phyloP scores from a whole-genome alignment of 768 basidiomycete species.

The Crepidotus variabilis region DNA sequence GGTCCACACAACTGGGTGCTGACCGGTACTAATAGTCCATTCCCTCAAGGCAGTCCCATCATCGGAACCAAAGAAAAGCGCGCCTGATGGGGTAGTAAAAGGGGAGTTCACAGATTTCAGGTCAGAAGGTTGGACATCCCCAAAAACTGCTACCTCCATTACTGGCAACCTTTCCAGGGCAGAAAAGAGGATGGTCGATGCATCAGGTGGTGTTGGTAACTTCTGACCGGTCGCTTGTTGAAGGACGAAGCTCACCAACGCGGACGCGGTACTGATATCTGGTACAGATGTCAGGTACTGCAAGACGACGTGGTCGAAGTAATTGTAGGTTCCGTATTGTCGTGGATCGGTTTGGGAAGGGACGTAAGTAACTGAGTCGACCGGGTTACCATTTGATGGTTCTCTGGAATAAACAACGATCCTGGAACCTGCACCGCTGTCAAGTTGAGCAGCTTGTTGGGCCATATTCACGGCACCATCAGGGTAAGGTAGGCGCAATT shows the following conservation, averaged over 20 bases:
- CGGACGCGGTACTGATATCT: conserved; percentile 37
- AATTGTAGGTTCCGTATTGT: conserved; percentile 50
- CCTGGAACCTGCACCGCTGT: conserved; percentile 39
- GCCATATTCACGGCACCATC: conserved; percentile 39
- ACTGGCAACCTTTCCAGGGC: conserved; percentile 44
- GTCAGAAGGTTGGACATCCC: conserved; percentile 46
- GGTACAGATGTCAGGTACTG: conserved; percentile 52
- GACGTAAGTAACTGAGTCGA: conserved; percentile 26
- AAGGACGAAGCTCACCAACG: conserved; percentile 48
- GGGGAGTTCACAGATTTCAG: conserved; percentile 44
- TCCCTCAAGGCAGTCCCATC: conserved; percentile 43
- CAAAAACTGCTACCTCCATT: conserved; percentile 65
- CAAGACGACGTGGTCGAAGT: conserved; percentile 55
- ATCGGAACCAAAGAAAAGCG: conserved; percentile 59
- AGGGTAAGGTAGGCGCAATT: conserved; percentile 54
- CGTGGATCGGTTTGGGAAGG: conserved; percentile 39
- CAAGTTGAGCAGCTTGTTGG: conserved; percentile 49
- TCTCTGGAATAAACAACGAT: conserved; percentile 50
- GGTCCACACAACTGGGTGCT: conserved; percentile 45
- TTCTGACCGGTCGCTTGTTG: conserved; percentile 19
- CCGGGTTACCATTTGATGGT: conserved; percentile 44
- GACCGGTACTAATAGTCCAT: conserved; percentile 47
- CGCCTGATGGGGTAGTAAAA: conserved; percentile 43
- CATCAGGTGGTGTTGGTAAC: conserved; percentile 36
- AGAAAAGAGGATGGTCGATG: conserved; percentile 33